A percentile compares a stretch with the other conserved stretches of the same genome.
These are phyloP conservation scores for Cicer cuneatum DNA, from an alignment of 306 rosid species.

Conservation along the genomic window DNA sequence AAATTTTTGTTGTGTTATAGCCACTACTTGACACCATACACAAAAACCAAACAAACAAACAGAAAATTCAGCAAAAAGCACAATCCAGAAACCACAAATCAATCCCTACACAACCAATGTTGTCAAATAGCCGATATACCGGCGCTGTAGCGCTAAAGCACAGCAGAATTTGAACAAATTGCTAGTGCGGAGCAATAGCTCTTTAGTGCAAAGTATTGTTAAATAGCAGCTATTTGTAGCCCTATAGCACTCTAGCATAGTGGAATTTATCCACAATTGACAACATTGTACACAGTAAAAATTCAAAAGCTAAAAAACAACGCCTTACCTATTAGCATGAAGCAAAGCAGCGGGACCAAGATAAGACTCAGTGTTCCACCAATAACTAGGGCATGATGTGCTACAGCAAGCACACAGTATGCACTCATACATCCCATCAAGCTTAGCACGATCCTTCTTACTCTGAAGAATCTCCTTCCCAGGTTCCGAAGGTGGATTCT, in stretches of 20 bases:
- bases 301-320: neutral
- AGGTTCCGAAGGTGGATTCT: constrained; percentile 57
- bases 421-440: constrained; percentile 99
- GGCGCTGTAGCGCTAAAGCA: too few relatives aligned
- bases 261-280: too few relatives aligned
- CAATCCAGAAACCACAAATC: neutral
- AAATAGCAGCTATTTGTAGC: too few relatives aligned
- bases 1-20: too few relatives aligned
- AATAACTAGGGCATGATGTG: constrained; percentile 98
- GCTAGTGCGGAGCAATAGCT: too few relatives aligned
- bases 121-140: too few relatives aligned
- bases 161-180: too few relatives aligned
- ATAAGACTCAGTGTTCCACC: constrained; percentile 99
- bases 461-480: constrained; percentile 89
- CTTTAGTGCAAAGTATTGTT: too few relatives aligned
- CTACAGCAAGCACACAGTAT: constrained; percentile 96
- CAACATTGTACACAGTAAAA: neutral
- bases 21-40: neutral
- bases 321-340: constrained; percentile 84
- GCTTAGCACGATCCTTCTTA: constrained; percentile 85
- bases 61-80: neutral
- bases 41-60: neutral
- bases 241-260: too few relatives aligned
- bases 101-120: neutral
- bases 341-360: constrained; percentile 98